Evolutionary conservation across 371 early-diverging fungal species (phyloP).

Genomic region (Smittium mucronatum): DNA sequence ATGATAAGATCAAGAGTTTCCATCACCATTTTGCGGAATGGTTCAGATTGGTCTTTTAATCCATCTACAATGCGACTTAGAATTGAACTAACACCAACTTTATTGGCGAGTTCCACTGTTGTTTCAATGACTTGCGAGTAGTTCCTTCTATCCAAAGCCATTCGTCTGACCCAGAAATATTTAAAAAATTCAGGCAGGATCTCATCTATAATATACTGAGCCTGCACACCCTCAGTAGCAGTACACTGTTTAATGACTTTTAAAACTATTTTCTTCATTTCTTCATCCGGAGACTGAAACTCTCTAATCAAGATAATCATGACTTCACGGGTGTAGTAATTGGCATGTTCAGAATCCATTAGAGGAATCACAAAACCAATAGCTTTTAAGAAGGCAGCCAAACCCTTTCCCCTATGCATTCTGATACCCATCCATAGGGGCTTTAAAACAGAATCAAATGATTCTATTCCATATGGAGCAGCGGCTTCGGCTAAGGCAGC

Average conservation of each 20-base stretch:
- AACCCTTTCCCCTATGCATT: conserved; percentile 87
- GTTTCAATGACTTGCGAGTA: conserved; percentile 87
- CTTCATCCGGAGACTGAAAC: conserved; percentile 93
- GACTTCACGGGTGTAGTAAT: conserved; percentile 81
- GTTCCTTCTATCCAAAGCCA: conserved; percentile 90
- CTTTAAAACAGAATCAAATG: conserved; percentile 78
- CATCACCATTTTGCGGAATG: conserved; percentile 94
- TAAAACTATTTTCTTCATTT: conserved; percentile 95
- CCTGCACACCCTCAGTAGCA: conserved; percentile 81
- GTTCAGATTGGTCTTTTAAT: conserved; percentile 90
- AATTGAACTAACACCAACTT: conserved; percentile 85
- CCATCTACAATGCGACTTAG: conserved; percentile 70
- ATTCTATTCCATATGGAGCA: conserved; percentile 95
- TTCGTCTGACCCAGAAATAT: conserved; percentile 94
- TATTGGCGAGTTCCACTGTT: conserved; percentile 85
- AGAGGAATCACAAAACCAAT: conserved; percentile 94
- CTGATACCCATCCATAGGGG: conserved; percentile 90
- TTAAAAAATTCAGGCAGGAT: conserved; percentile 90
- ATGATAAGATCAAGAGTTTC: conserved; percentile 83
- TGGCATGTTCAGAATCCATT: conserved; percentile 91
- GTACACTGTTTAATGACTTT: conserved; percentile 94
- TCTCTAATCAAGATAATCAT: conserved; percentile 87
- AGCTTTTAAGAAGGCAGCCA: conserved; percentile 96
- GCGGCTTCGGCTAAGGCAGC: conserved; percentile 94
- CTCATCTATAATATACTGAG: conserved; percentile 68